These are phyloP conservation scores for Capronia coronata DNA, from an alignment of 2,329 filamentous ascomycete species.

Conservation along the genomic window DNA sequence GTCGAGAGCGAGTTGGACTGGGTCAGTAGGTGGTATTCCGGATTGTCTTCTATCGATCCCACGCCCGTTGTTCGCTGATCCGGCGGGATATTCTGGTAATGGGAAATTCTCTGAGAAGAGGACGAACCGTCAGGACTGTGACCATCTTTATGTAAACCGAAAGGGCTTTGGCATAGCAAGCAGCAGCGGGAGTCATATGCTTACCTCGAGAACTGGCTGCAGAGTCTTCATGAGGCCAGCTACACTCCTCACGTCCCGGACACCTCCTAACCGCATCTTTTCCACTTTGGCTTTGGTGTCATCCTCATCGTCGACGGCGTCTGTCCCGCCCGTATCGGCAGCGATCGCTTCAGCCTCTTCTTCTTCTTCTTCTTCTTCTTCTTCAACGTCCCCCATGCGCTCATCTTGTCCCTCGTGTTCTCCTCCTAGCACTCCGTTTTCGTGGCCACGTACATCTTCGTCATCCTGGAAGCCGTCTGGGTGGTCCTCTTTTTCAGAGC, in stretches of 20 bases:
- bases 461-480: slow-evolving; percentile 45
- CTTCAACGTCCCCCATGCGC: slow-evolving; percentile 28
- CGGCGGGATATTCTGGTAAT: slow-evolving; percentile 65
- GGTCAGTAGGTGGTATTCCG: slow-evolving; percentile 81
- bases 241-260: slow-evolving; percentile 73
- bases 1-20: slow-evolving; percentile 86
- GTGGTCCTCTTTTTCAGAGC: slow-evolving; percentile 64
- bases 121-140: slow-evolving; percentile 61
- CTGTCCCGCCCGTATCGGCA: slow-evolving; percentile 41
- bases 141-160: slow-evolving; percentile 59
- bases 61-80: slow-evolving; percentile 59
- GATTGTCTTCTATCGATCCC: slow-evolving; percentile 84
- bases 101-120: slow-evolving; percentile 66
- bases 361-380: too few relatives aligned
- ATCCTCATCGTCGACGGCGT: slow-evolving; percentile 57
- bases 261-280: slow-evolving; percentile 67
- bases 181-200: slow-evolving; percentile 34
- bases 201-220: slow-evolving; percentile 74
- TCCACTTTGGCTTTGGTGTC: slow-evolving; percentile 72
- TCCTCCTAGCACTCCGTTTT: slow-evolving; percentile 34
- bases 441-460: slow-evolving; percentile 28
- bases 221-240: slow-evolving; percentile 74
- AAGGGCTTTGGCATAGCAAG: slow-evolving; percentile 28
- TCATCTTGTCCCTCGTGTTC: slow-evolving; percentile 32
- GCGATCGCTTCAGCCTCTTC: too few relatives aligned